These are phyloP conservation scores for Typha latifolia DNA, from an alignment of 176 grass and related monocot species.

Conservation along the genomic window DNA sequence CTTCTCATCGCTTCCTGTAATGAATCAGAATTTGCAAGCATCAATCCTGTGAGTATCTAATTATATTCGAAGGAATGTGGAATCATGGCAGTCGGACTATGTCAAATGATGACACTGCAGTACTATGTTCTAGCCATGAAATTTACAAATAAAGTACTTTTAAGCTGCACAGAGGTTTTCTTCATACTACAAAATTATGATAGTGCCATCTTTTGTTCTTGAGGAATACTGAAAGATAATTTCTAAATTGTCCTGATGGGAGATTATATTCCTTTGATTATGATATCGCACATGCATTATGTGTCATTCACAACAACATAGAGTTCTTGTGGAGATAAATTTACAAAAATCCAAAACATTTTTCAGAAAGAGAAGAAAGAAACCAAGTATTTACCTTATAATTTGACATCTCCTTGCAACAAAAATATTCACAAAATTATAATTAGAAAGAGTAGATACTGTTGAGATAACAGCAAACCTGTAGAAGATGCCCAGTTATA, in stretches of 20 bases:
- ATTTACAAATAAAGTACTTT: no score
- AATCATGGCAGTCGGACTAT: no score
- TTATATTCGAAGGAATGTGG: no score
- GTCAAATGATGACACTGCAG: no score
- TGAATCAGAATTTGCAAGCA: conserved; percentile 10
- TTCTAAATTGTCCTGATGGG: background rate
- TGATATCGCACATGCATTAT: no score
- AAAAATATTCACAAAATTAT: no score
- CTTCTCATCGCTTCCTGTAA: conserved; percentile 39
- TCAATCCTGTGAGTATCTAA: background rate
- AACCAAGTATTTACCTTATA: background rate
- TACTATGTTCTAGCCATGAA: no score
- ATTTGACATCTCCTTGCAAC: no score
- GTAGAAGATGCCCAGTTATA: conserved; percentile 74
- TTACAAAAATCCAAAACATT: background rate
- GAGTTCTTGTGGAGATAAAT: background rate
- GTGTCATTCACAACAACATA: no score
- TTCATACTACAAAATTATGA: no score
- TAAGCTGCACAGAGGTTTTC: no score
- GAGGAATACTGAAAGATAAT: background rate
- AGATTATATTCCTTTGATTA: background rate
- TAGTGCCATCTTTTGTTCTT: no score
- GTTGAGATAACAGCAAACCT: conserved; percentile 10
- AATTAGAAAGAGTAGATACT: conserved; percentile 3
- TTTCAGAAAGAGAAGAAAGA: background rate